These are phyloP conservation scores for Penicillium nucicola DNA, from an alignment of 495 filamentous ascomycete species.

Conservation along the genomic window DNA sequence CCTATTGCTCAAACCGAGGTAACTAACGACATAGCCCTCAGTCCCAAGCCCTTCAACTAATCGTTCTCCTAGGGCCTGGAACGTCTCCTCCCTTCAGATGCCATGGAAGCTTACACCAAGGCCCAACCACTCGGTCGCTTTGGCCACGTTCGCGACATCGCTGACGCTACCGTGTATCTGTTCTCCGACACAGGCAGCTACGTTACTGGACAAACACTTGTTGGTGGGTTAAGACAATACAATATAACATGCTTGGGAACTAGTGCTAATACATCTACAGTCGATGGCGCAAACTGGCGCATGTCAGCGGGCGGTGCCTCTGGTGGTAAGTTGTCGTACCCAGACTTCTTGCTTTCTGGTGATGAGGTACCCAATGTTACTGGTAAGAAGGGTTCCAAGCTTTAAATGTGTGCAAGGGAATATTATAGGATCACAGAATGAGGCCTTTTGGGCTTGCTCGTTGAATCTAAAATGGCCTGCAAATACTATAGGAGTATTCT, in stretches of 20 bases:
- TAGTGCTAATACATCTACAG: conserved; percentile 16
- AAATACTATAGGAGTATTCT: too few species aligned
- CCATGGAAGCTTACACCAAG: conserved; percentile 26
- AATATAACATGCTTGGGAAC: neutral
- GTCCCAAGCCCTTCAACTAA: neutral
- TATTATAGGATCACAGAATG: neutral
- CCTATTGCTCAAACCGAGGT: conserved; percentile 68
- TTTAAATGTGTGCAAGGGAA: conserved; percentile 35
- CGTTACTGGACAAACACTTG: conserved; percentile 72
- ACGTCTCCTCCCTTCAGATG: conserved; percentile 38
- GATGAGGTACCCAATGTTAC: conserved; percentile 54
- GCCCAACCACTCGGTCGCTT: conserved; percentile 66
- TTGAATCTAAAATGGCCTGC: too few species aligned
- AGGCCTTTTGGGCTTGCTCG: neutral
- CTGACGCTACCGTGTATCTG: conserved; percentile 86
- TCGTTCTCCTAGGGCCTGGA: conserved; percentile 33
- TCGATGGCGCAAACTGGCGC: conserved; percentile 47
- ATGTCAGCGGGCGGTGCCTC: conserved; percentile 45
- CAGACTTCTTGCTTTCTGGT: conserved; percentile 60
- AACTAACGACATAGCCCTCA: neutral
- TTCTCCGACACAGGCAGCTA: conserved; percentile 82
- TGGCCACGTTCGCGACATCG: conserved; percentile 83
- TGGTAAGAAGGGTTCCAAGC: conserved; percentile 60
- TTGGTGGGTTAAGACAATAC: conserved; percentile 43
- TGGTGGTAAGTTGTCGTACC: conserved; percentile 44